Percentiles rank a stretch among this genome's conserved stretches.
Conservation (phyloP, 495 filamentous ascomycete species). For the Penicillium arizonense region DNA sequence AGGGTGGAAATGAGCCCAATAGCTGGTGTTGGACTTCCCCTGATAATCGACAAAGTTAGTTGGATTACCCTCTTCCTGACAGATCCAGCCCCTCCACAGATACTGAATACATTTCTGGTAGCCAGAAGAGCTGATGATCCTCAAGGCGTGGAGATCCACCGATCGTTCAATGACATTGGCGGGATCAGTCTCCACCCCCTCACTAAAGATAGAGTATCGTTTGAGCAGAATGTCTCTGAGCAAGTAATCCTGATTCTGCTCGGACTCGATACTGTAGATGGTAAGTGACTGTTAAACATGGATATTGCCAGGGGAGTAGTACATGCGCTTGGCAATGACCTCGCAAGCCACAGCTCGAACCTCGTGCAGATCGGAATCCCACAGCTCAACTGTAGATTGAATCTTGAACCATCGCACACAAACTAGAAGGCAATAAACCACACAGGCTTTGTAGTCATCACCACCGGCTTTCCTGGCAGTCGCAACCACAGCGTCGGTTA, state of each 20-base stretch:
- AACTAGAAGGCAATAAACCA: constrained; percentile 83
- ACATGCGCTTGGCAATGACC: constrained; percentile 90
- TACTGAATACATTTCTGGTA: constrained; percentile 93
- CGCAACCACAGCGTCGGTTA: constrained; percentile 72
- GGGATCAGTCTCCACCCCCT: constrained; percentile 68
- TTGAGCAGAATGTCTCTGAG: constrained; percentile 83
- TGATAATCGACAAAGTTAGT: constrained; percentile 81
- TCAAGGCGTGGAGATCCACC: constrained; percentile 86
- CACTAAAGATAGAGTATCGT: constrained; percentile 77
- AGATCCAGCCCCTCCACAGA: constrained; percentile 94
- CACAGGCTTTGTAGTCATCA: constrained; percentile 68
- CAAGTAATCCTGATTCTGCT: constrained; percentile 73
- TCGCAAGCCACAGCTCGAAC: constrained; percentile 84
- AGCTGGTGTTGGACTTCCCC: constrained; percentile 68
- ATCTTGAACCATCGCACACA: constrained; percentile 89
- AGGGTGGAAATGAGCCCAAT: constrained; percentile 82
- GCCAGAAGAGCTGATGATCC: constrained; percentile 84
- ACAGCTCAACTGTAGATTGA: constrained; percentile 78
- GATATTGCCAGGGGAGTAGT: constrained; percentile 5
- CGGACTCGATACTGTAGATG: constrained; percentile 66
- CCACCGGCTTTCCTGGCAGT: constrained; percentile 82
- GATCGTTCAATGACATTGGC: constrained; percentile 88
- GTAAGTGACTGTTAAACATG: constrained; percentile 6
- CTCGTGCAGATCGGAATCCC: constrained; percentile 83
- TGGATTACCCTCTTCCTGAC: constrained; percentile 88